Conservation (phyloP, 306 rosid species). For the Quercus cerris region DNA sequence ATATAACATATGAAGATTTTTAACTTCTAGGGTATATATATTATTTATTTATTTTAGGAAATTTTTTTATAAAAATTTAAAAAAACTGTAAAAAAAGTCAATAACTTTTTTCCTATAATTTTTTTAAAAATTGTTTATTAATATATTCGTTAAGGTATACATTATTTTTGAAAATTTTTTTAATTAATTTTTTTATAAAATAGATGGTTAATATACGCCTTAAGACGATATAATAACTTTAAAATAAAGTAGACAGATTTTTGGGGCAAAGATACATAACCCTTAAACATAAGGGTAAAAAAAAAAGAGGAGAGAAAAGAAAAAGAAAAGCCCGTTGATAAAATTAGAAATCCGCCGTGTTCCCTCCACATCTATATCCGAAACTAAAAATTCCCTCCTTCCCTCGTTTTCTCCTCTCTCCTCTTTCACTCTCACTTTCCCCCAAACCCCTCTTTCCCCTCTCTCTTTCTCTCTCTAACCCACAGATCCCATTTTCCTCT, state of each 20-base stretch:
- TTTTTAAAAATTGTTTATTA: too few species aligned
- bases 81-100: too few species aligned
- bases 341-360: slow-evolving; percentile 31
- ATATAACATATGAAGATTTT: too few species aligned
- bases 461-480: slow-evolving; percentile 25
- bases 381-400: slow-evolving; percentile 97
- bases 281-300: background rate
- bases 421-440: slow-evolving; percentile 23
- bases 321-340: background rate
- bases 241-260: too few species aligned
- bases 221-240: too few species aligned
- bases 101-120: rapidly evolving
- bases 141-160: too few species aligned
- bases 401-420: slow-evolving; percentile 92
- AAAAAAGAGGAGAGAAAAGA: slow-evolving; percentile 25
- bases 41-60: too few species aligned
- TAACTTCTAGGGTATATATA: too few species aligned
- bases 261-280: background rate
- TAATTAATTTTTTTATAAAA: too few species aligned
- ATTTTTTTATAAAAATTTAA: too few species aligned
- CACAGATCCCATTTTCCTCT: slow-evolving; percentile 29
- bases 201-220: too few species aligned
- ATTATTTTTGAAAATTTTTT: too few species aligned
- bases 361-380: slow-evolving; percentile 99
- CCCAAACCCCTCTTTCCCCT: slow-evolving; percentile 10